Evolutionary conservation across 2,329 filamentous ascomycete species (phyloP), one percentile per base, ranked within the genome.

Genomic region (Coniochaeta hoffmannii): DNA sequence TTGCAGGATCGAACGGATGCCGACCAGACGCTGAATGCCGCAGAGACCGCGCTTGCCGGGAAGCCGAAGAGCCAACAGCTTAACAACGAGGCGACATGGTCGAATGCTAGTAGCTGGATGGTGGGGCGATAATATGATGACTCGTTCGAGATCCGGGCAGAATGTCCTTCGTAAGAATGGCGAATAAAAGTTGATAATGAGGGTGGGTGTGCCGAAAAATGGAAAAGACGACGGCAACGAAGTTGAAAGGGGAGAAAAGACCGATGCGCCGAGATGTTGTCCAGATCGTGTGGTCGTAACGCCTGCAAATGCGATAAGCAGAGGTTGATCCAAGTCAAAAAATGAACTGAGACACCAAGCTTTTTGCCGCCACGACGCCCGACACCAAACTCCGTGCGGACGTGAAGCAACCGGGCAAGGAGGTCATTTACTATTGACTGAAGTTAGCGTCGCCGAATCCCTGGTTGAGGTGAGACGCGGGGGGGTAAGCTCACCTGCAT

Each of bases 401-500:
- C 35, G 35, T 10, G n/a, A 19, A 17, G 19, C 19, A n/a, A 36
- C 15, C 35, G n/a, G 8, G 35, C n/a, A n/a, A 36, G 12, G 30
- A n/a, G 30, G 12, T 8, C 10, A 35, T 4, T 35, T 35, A 35
- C 34, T 35, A 15, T 4, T 14, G 7, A 4, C 12, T 15, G 34
- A n/a, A 35, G 12, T 35, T 35, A 35, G 34, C 6, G n/a, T 35
- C 30, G 30, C 30, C 34, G 15, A 12, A 7, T 36, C 34, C 34
- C 10, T 7, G 30, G 7, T 32, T 32, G 30, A 32, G 10, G 15
- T 14, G 15, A 36, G 15, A 36, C 15, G 15, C 5, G 15, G 17
- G 10, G 38, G 24, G 8, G 11, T 8, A 7, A 8, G 19, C 53
- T 54, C 14, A 55, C 58, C 58, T 63, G 62, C 51, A 64, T 56